Base-by-base conservation (phyloP, 2,329 filamentous ascomycete species). In the Aureobasidium sp. region DNA sequence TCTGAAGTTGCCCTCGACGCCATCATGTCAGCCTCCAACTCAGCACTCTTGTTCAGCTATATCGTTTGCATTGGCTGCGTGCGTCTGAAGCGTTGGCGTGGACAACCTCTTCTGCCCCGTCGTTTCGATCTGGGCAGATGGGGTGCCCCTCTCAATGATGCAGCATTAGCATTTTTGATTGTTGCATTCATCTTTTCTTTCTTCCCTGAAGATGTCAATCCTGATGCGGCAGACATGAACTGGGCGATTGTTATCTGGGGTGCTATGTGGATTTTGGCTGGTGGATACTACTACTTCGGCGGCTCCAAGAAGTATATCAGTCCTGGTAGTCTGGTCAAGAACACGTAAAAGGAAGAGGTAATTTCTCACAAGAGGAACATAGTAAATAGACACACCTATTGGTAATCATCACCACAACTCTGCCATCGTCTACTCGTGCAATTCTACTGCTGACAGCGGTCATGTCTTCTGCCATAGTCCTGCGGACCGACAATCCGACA, bases 1-100 rank as follows among this genome's bases (percentile, higher is more conserved):
- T 75, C 72, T 10, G 67, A 69, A n/a, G 67, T 72, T 8, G 74
- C 76, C 5, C 73, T 78, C 67, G 74, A 75, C 64, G 72, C 72
- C 41, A 74, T 78, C 63, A 67, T 75, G 39, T 75, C 74, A 6
- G 72, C 80, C 1, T 71, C 72, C 9, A 72, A 71, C 53, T 70
- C 70, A 20, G 70, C 70, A 1, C 67, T 72, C 20, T 62, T 71
- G 29, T 70, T 72, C 67, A 69, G 68, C 41, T 72, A 72, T 64
- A 69, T 73, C 64, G 64, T 72, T 55, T 70, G 67, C 13, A 67
- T 72, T 29, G 69, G 69, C 5, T 72, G 70, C 47, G 61, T 74
- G 17, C 67, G 70, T 36, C 64, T 73, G 29, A 71, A 71, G 64
- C 62, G 71, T 13, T 64, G 71, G 23, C 66, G 68, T 15, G 67